These are phyloP conservation scores for Urtica urens DNA, from an alignment of 306 rosid species.

Conservation along the genomic window DNA sequence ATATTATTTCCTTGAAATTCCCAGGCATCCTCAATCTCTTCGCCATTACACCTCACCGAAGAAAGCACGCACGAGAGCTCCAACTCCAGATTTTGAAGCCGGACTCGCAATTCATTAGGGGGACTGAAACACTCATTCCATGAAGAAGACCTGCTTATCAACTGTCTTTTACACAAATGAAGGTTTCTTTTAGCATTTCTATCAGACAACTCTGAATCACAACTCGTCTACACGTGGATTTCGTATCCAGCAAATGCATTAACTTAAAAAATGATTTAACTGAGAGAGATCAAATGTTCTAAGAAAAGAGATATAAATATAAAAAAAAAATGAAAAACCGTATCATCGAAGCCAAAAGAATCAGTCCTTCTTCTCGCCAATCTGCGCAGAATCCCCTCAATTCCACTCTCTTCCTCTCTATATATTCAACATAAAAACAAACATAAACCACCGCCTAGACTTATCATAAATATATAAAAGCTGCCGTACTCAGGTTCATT, in stretches of 20 bases:
- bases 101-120: constrained; percentile 32
- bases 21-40: constrained; percentile 46
- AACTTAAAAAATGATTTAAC: too few species aligned
- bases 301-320: too few species aligned
- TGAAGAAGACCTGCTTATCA: constrained; percentile 25
- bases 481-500: too few species aligned
- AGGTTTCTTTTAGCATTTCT: too few species aligned
- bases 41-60: constrained; percentile 37
- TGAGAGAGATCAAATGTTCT: too few species aligned
- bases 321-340: constrained; percentile 24
- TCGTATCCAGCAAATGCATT: too few species aligned
- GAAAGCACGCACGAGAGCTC: constrained; percentile 53
- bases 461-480: too few species aligned
- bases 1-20: constrained; percentile 85
- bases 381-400: constrained; percentile 82
- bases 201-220: too few species aligned
- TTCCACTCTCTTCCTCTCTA: constrained; percentile 62
- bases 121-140: constrained; percentile 10
- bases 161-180: too few species aligned
- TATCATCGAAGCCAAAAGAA: constrained; percentile 33
- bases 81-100: constrained; percentile 44
- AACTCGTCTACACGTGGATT: too few species aligned
- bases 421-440: background rate
- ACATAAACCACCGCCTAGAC: too few species aligned
- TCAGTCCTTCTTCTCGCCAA: constrained; percentile 61